phyloP scores from a whole-genome alignment of 1,284 basidiomycete genomes.

The Cryptococcus sp. region DNA sequence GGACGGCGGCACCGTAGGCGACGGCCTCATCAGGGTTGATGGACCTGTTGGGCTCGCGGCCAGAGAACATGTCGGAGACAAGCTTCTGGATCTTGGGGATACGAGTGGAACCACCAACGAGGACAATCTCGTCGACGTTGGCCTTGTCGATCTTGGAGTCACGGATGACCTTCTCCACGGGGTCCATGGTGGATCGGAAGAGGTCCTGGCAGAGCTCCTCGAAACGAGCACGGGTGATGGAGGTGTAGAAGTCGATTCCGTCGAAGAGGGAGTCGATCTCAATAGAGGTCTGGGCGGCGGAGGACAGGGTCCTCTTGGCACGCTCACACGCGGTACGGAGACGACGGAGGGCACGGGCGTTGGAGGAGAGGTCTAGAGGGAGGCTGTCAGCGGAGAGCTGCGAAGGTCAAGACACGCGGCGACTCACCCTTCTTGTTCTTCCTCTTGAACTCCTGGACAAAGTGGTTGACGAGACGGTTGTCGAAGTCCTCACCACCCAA shows the following conservation, averaged over 20 bases:
- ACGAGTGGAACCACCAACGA: constrained; percentile 97
- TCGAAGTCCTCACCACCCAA: constrained; percentile 99
- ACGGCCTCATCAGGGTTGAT: constrained; percentile 98
- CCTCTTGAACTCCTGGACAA: constrained; percentile 97
- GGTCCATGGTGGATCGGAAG: constrained; percentile 95
- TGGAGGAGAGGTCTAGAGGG: constrained; percentile 72
- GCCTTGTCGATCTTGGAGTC: constrained; percentile 95
- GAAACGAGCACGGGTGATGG: constrained; percentile 96
- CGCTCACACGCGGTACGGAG: constrained; percentile 97
- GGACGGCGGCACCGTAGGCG: constrained; percentile 94
- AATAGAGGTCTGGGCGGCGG: constrained; percentile 92
- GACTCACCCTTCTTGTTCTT: constrained; percentile 70
- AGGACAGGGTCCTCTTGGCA: constrained; percentile 97
- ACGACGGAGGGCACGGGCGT: constrained; percentile 94
- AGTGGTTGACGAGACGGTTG: constrained; percentile 97
- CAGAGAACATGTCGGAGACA: constrained; percentile 97
- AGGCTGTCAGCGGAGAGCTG: not conserved
- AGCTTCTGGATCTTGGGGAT: constrained; percentile 97
- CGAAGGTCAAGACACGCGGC: not conserved
- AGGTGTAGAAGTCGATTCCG: constrained; percentile 98
- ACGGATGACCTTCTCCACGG: constrained; percentile 96
- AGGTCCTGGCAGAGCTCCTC: constrained; percentile 97
- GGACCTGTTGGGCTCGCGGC: constrained; percentile 89
- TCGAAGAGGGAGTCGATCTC: constrained; percentile 98
- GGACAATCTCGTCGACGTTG: constrained; percentile 95